A percentile compares a stretch with the other conserved stretches of the same genome.
phyloP scores from a whole-genome alignment of 2,329 filamentous ascomycete genomes.

The Penicillium paneum region DNA sequence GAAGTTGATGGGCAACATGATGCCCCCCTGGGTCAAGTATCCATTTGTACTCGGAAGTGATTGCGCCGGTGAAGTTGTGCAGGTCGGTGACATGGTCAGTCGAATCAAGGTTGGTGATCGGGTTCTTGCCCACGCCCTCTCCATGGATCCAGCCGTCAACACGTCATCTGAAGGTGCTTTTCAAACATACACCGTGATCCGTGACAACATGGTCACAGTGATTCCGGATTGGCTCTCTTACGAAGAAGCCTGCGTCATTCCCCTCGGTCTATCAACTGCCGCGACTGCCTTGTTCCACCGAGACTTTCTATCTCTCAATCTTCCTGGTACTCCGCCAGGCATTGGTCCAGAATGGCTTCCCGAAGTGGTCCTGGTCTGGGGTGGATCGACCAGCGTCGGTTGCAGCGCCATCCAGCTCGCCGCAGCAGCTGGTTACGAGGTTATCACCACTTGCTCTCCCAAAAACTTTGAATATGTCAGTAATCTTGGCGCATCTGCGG shows the following conservation, averaged over 20 bases:
- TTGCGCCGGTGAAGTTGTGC: slow-evolving; percentile 15
- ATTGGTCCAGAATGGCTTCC: neutral
- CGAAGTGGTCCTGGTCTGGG: slow-evolving; percentile 17
- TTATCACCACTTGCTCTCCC: neutral
- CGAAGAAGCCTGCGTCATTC: slow-evolving; percentile 32
- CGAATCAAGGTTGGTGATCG: slow-evolving; percentile 24
- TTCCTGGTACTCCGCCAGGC: neutral
- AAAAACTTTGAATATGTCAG: neutral
- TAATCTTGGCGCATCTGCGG: neutral
- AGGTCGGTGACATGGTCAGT: slow-evolving; percentile 9
- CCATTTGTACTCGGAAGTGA: slow-evolving; percentile 19
- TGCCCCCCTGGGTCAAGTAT: slow-evolving; percentile 5
- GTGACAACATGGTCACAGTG: slow-evolving; percentile 13
- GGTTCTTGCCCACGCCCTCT: slow-evolving; percentile 28
- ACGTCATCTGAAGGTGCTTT: slow-evolving; percentile 25
- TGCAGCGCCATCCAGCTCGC: slow-evolving; percentile 15
- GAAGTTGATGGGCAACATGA: slow-evolving; percentile 4
- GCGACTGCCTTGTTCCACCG: slow-evolving; percentile 29
- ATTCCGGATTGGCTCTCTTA: slow-evolving; percentile 31
- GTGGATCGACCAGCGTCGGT: slow-evolving; percentile 16
- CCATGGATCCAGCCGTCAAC: slow-evolving; percentile 3
- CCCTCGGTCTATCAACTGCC: slow-evolving; percentile 33
- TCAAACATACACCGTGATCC: slow-evolving; percentile 31
- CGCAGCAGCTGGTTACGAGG: slow-evolving; percentile 10
- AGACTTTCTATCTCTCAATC: slow-evolving; percentile 21